phyloP scores from a whole-genome alignment of 176 grass and related monocot genomes.

The Carex myosuroides region DNA sequence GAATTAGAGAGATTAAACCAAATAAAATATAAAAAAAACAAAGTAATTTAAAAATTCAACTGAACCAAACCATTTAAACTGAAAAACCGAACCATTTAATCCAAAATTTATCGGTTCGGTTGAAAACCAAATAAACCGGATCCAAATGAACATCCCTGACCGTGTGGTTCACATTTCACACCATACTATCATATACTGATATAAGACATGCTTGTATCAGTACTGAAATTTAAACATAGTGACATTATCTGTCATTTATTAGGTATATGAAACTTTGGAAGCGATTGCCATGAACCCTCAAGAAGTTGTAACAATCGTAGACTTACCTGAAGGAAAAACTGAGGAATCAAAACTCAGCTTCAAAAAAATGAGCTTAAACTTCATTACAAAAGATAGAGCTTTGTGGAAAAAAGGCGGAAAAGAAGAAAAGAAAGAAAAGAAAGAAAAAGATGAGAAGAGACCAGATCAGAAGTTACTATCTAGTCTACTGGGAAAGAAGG shows the following conservation, averaged over 20 bases:
- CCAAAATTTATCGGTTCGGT: too few species aligned
- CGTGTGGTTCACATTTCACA: not conserved
- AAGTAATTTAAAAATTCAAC: too few species aligned
- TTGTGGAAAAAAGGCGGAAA: constrained; percentile 19
- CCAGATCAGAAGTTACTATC: constrained; percentile 14
- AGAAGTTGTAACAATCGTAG: constrained; percentile 18
- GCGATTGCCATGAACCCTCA: constrained; percentile 21
- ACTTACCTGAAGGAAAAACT: constrained; percentile 8
- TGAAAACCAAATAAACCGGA: too few species aligned
- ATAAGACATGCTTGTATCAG: not conserved
- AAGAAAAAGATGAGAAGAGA: constrained; percentile 19
- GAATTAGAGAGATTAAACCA: too few species aligned
- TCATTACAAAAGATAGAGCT: constrained; percentile 23
- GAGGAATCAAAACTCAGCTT: constrained; percentile 16
- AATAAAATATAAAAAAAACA: too few species aligned
- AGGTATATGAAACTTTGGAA: constrained; percentile 29
- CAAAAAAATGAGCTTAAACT: constrained; percentile 20
- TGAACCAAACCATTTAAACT: too few species aligned
- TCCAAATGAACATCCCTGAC: too few species aligned
- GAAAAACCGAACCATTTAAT: too few species aligned
- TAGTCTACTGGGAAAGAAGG: constrained; percentile 10
- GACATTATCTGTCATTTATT: not conserved
- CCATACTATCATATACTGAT: not conserved
- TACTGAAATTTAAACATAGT: not conserved
- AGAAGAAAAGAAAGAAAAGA: constrained; percentile 21